A percentile compares a stretch with the other conserved stretches of the same genome.
phyloP scores from a whole-genome alignment of 177 flowering plant species.

The Telopea speciosissima region DNA sequence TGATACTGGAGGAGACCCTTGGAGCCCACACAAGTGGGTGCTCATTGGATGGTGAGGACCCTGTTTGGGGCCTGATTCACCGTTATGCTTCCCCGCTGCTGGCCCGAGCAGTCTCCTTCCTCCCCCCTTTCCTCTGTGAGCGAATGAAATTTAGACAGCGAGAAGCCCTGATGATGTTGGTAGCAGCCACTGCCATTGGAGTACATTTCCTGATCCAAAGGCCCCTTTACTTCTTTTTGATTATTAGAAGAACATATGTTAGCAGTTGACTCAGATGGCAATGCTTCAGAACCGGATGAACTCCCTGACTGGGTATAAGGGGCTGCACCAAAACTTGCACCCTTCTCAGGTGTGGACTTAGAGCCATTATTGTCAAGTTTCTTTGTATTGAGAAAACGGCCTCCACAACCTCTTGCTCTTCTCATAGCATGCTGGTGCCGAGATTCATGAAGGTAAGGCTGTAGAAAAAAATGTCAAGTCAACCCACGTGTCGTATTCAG shows the following conservation, averaged over 20 bases:
- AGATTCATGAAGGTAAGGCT: slow-evolving; percentile 97
- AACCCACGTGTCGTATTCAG: background rate
- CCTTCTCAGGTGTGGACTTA: slow-evolving; percentile 24
- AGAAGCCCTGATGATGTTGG: slow-evolving; percentile 28
- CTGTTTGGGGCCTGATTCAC: slow-evolving; percentile 40
- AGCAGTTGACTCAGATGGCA: slow-evolving; percentile 26
- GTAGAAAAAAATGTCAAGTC: slow-evolving; percentile 13
- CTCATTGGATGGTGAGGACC: slow-evolving; percentile 31
- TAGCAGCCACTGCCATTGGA: slow-evolving; percentile 29
- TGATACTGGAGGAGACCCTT: slow-evolving; percentile 2
- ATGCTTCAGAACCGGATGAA: slow-evolving; percentile 49
- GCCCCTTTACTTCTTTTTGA: slow-evolving; percentile 23
- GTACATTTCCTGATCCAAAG: slow-evolving; percentile 11
- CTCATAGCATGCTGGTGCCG: slow-evolving; percentile 92
- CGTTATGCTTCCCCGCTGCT: slow-evolving; percentile 42
- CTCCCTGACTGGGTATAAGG: slow-evolving; percentile 29
- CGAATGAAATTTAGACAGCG: slow-evolving; percentile 25
- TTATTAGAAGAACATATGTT: slow-evolving; percentile 25
- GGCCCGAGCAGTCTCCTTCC: slow-evolving; percentile 42
- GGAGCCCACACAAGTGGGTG: background rate
- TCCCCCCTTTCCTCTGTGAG: slow-evolving; percentile 30
- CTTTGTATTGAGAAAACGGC: slow-evolving; percentile 75
- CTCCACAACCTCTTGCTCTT: slow-evolving; percentile 73
- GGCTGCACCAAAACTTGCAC: slow-evolving; percentile 22
- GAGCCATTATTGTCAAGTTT: slow-evolving; percentile 31